Base-by-base conservation (phyloP, 495 filamentous ascomycete species). In the Aspergillus kassunensis region DNA sequence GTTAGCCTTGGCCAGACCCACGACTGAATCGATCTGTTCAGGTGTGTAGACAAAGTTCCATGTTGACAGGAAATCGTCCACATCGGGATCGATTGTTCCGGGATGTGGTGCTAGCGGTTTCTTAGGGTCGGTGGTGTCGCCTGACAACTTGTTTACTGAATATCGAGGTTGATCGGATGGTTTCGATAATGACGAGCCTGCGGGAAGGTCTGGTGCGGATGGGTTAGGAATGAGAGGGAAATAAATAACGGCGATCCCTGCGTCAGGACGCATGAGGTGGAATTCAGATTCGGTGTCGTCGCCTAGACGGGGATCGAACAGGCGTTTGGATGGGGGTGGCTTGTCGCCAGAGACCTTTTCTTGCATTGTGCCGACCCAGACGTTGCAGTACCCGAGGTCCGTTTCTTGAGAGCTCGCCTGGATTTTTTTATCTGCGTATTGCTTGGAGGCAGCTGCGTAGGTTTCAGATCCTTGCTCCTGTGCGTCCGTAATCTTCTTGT, bases 41-140 rank as follows among this genome's bases (percentile, higher is more conserved):
- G 90, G 87, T 29, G 87, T 90, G 68, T 95, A 97, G 36, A 95
- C 83, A 63, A 97, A 97, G 65, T 97, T 98, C 93, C 93, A 97
- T 1, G 93, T 98, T 57, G 83, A 88, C 68, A 97, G 80, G 73
- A 91, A 98, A 43, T 91, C 88, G 51, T 80, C 83, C 11, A 75
- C 80, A 29, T 85, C 80, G 0, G 93, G 92, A 63, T 96, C 84
- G 21, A 97, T 85, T 44, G 81, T 86, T 6, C 78, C 77, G 1
- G 92, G 87, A 16, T 84, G 81, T 0, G 71, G 70, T 0, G 59
- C 49, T 0, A 62, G 49, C 0, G 62, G 67, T 13, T 57, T 34
- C 15, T 52, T 44, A 4, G 58, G 34, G 37, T 69, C 66, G 7
- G 49, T 31, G 2, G 45, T 41, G 16, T 58, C 51, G n/a, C 54